Base-by-base conservation (phyloP, 192 early-diverging fungal genomes). In the Ambispora gerdemannii region DNA sequence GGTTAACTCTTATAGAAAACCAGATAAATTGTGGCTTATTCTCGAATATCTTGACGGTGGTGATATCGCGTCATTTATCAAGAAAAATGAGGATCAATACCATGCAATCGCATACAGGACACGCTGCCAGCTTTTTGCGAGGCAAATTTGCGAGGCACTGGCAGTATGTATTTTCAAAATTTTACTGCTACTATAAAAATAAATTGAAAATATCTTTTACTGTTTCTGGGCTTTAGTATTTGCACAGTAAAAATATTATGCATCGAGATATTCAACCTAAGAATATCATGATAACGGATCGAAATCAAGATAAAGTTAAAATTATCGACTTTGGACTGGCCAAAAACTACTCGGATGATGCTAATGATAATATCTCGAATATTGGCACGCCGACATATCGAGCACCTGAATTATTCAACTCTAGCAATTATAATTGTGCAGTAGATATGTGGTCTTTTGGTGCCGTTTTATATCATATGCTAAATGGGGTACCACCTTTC, bases 371-470 rank as follows among this genome's bases (percentile, higher is more conserved):
- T 60, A 60, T 32, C 10, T 10, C 10, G n/a, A 2, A 25, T 7
- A 10, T 20, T n/a, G 58, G 58, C 3, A 60, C 58, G n/a, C 58
- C 31, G 13, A 6, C 19, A 30, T 60, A 60, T 60, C 25, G 7
- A 31, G 27, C 58, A n/a, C 58, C 58, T n/a, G 58, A 60, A 60
- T n/a, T 60, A 33, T 2, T 30, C n/a, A 1, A 17, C 2, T 24
- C 30, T 17, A 8, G 95, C 75, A 90, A 87, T 35, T 99, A 97
- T 73, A 90, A 93, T 32, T 90, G 93, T 32, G 91, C 92, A 72
- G 95, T 93, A 0, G 97, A 99, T 76, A 73, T 99, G 19, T 99
- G 97, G 97, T 92, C 90, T 61, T 88, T 98, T 13, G 97, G 97
- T 6, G 90, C 92, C 1, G 92, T 98, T 20, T 73, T 93, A 1